A percentile compares a stretch with the other conserved stretches of the same genome.
Conservation (phyloP, 441 rosid genomes). For the Brassica balearica region DNA sequence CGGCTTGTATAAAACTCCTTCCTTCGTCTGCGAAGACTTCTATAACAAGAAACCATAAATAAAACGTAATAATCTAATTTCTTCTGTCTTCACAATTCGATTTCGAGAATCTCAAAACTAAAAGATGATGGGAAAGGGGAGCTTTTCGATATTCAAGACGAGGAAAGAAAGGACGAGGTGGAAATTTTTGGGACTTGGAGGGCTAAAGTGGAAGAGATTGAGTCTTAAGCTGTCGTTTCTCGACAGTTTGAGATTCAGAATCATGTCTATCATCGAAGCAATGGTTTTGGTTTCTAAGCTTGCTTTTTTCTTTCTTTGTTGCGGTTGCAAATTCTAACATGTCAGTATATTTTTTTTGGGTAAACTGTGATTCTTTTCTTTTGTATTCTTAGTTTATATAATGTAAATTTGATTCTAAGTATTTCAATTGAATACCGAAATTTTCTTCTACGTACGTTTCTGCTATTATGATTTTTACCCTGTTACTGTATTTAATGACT, state of each 20-base stretch:
- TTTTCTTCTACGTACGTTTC: constrained; percentile 2
- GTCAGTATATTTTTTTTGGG: not conserved
- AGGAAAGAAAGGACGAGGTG: constrained; percentile 41
- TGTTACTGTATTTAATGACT: not conserved
- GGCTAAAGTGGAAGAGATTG: constrained; percentile 43
- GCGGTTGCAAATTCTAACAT: constrained; percentile 41
- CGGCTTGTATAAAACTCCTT: not conserved
- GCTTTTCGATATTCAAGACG: constrained; percentile 21
- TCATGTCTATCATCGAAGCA: constrained; percentile 42
- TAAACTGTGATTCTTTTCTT: constrained; percentile 10
- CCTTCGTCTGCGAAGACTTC: not conserved
- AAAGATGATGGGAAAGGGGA: constrained; percentile 29
- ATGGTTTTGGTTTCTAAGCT: constrained; percentile 42
- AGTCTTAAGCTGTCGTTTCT: constrained; percentile 42
- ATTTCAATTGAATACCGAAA: constrained; percentile 19
- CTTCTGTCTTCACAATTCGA: not conserved
- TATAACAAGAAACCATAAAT: not conserved
- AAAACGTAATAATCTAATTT: constrained; percentile 13
- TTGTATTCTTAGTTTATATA: constrained; percentile 6
- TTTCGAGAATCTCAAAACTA: not conserved
- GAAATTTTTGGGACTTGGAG: constrained; percentile 34
- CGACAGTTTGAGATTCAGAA: constrained; percentile 23
- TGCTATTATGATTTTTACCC: not conserved
- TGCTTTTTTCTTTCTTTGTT: constrained; percentile 43
- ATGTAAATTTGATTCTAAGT: constrained; percentile 15